These are phyloP conservation scores for Cyclotella atomus DNA, from an alignment of 108 stramenopile genomes.

Conservation along the genomic window DNA sequence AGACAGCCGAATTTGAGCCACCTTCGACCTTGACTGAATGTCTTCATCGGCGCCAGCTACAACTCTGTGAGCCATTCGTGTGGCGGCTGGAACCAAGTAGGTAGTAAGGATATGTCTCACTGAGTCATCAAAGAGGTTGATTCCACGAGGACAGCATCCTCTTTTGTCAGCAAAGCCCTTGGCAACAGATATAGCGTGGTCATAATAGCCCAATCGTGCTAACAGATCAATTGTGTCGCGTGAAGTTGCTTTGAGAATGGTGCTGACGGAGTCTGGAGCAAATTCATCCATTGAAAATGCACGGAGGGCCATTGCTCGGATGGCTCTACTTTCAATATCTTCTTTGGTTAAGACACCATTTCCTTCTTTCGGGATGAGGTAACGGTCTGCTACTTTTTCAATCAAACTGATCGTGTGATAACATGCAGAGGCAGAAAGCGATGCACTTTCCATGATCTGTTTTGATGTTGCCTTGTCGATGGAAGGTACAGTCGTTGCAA, in stretches of 20 bases:
- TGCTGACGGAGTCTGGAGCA: conserved; percentile 40
- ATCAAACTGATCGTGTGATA: conserved; percentile 61
- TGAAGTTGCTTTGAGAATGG: conserved; percentile 37
- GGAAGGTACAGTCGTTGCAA: conserved; percentile 1
- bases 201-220: conserved; percentile 71
- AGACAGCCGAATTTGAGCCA: conserved; percentile 44
- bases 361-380: conserved; percentile 30
- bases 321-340: conserved; percentile 60
- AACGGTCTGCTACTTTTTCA: conserved; percentile 30
- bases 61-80: neutral
- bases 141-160: conserved; percentile 52
- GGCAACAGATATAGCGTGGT: conserved; percentile 65
- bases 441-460: conserved; percentile 60
- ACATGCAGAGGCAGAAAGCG: conserved; percentile 60
- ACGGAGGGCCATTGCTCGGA: conserved; percentile 58
- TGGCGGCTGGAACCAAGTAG: conserved; percentile 65
- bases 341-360: conserved; percentile 50
- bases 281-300: conserved; percentile 61
- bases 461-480: conserved; percentile 45
- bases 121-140: conserved; percentile 63
- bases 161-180: conserved; percentile 38
- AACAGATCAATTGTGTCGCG: conserved; percentile 56
- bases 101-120: conserved; percentile 59
- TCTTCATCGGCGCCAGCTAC: conserved; percentile 2
- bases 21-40: conserved; percentile 37